Conservation (phyloP, 2,329 filamentous ascomycete species). For the Aspergillus neoniger region DNA sequence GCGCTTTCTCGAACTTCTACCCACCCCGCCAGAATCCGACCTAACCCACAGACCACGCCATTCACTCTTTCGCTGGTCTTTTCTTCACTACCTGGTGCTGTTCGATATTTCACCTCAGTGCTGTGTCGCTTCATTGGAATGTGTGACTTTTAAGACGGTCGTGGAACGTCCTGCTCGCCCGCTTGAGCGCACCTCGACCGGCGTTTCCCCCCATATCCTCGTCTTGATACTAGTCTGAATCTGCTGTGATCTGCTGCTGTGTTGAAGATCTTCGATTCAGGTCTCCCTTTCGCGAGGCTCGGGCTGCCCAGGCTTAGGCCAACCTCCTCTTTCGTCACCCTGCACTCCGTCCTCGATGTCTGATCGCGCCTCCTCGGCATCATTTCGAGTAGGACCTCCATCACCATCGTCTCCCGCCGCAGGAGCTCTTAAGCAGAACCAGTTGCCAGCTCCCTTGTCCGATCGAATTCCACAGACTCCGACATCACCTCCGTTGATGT, state of each 20-base stretch:
- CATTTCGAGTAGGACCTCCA: slow-evolving; percentile 42
- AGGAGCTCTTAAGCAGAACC: slow-evolving; percentile 41
- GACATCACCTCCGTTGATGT: slow-evolving; percentile 53
- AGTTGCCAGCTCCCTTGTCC: slow-evolving; percentile 30
- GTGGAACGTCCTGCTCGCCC: slow-evolving; percentile 37
- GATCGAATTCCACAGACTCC: slow-evolving; percentile 41
- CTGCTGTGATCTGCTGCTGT: slow-evolving; percentile 14
- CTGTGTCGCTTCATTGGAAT: slow-evolving; percentile 31
- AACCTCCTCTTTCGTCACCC: slow-evolving; percentile 14
- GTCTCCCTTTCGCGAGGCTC: slow-evolving; percentile 10
- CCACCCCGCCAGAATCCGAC: slow-evolving; percentile 20
- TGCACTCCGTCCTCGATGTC: slow-evolving; percentile 38
- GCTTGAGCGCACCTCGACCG: slow-evolving; percentile 38
- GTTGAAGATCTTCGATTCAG: slow-evolving; percentile 12
- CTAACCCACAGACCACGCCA: slow-evolving; percentile 10
- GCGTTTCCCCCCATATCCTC: slow-evolving; percentile 22
- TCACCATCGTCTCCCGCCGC: slow-evolving; percentile 47
- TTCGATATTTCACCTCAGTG: slow-evolving; percentile 18
- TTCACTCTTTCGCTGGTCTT: slow-evolving; percentile 4
- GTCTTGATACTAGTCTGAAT: slow-evolving; percentile 16
- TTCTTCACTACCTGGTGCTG: slow-evolving; percentile 17
- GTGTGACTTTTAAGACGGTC: slow-evolving; percentile 35
- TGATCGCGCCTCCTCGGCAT: slow-evolving; percentile 36
- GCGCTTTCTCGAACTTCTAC: slow-evolving; percentile 20
- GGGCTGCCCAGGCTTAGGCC: slow-evolving; percentile 21